A percentile compares a stretch with the other conserved stretches of the same genome.
phyloP scores from a whole-genome alignment of 495 filamentous ascomycete genomes.

The Ramalina intermedia region DNA sequence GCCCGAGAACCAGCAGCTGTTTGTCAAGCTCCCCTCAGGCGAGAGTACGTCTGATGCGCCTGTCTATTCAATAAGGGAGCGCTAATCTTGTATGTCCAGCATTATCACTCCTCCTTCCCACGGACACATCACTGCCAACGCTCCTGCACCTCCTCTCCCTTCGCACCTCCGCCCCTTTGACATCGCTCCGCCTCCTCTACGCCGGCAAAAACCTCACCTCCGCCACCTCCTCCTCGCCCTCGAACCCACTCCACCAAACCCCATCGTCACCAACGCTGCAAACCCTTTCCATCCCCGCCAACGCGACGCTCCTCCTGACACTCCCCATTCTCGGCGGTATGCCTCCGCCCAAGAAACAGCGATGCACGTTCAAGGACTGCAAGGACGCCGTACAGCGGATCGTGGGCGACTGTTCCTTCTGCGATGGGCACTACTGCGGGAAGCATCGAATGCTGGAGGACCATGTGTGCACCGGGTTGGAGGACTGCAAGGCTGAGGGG shows the following conservation, averaged over 20 bases:
- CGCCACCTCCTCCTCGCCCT: conserved; percentile 17
- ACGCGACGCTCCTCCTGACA: conserved; percentile 26
- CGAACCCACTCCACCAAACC: neutral
- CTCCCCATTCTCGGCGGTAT: conserved; percentile 24
- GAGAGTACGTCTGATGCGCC: conserved; percentile 13
- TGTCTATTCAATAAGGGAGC: neutral
- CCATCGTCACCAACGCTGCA: conserved; percentile 3
- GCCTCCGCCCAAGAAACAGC: conserved; percentile 55
- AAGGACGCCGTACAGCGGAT: conserved; percentile 73
- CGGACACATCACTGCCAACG: conserved; percentile 23
- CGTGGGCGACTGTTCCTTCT: conserved; percentile 92
- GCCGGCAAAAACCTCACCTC: conserved; percentile 25
- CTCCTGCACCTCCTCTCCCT: conserved; percentile 31
- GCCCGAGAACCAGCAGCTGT: conserved; percentile 10
- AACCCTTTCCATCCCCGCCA: conserved; percentile 17
- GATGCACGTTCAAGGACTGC: conserved; percentile 82
- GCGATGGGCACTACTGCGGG: conserved; percentile 81
- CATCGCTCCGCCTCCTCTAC: conserved; percentile 25
- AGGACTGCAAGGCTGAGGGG: conserved; percentile 93
- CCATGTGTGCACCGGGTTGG: conserved; percentile 84
- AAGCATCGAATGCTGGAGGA: conserved; percentile 87
- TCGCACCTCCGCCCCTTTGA: conserved; percentile 23
- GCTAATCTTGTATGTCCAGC: conserved; percentile 11
- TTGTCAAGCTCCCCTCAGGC: conserved; percentile 17
- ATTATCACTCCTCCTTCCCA: conserved; percentile 18